These are phyloP conservation scores for Arthrobotrys pseudoclavata DNA, from an alignment of 2,329 filamentous ascomycete species.

Conservation along the genomic window DNA sequence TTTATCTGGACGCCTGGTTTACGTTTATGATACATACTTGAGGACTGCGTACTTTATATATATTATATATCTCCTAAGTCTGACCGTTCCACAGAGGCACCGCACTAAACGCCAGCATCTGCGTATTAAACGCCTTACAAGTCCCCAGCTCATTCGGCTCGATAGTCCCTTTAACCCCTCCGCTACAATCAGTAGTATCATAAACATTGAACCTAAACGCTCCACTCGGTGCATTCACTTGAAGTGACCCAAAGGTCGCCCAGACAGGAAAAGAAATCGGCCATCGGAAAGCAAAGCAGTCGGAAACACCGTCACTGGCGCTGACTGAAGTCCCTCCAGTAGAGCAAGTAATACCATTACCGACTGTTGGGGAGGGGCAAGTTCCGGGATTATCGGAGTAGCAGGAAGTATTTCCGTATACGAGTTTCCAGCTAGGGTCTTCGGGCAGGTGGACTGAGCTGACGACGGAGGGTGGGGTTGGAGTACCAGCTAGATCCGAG, in stretches of 20 bases:
- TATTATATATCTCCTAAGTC: slow-evolving; percentile 12
- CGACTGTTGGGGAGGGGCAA: slow-evolving; percentile 11
- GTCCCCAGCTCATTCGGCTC: slow-evolving; percentile 38
- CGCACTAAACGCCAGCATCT: slow-evolving; percentile 41
- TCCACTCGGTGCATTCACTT: slow-evolving; percentile 37
- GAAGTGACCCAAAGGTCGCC: slow-evolving; percentile 32
- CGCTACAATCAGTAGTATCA: slow-evolving; percentile 44
- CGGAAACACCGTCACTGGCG: slow-evolving; percentile 27
- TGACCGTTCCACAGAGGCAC: slow-evolving; percentile 55
- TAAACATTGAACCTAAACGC: slow-evolving; percentile 51
- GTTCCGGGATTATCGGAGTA: slow-evolving; percentile 20
- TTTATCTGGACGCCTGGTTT: too few relatives aligned
- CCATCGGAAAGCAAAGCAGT: slow-evolving; percentile 49
- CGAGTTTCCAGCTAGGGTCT: slow-evolving; percentile 40
- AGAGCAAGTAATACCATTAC: slow-evolving; percentile 28
- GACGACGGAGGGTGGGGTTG: slow-evolving; percentile 37
- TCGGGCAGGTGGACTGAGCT: slow-evolving; percentile 36
- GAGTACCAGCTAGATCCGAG: slow-evolving; percentile 36
- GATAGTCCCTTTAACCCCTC: slow-evolving; percentile 36
- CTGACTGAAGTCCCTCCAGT: slow-evolving; percentile 5
- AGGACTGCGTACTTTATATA: too few relatives aligned
- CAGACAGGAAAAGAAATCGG: slow-evolving; percentile 42
- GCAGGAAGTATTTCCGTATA: slow-evolving; percentile 52
- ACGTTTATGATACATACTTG: too few relatives aligned
- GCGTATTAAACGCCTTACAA: slow-evolving; percentile 50